Evolutionary conservation across 1,139 yeast genomes (phyloP), one percentile per base, ranked within the genome.

Genomic region (Suhomyces panamericanus): DNA sequence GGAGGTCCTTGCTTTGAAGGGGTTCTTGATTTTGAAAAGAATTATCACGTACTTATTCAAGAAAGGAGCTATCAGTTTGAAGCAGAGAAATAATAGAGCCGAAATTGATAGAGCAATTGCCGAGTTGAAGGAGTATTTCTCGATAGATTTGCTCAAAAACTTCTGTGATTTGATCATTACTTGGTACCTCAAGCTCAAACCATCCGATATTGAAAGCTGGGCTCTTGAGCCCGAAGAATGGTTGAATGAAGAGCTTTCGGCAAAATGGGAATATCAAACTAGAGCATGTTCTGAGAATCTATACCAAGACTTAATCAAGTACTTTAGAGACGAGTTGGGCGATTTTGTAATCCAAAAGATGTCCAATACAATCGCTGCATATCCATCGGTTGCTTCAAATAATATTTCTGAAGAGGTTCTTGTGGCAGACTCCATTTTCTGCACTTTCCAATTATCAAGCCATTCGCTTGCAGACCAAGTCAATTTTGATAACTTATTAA

Each of bases 251-350:
- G 96, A 90, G 54, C 69, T 84, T 46, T 78, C 85, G 35, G 73
- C 82, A 7, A 83, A 87, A 55, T 89, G 89, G 82, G 97, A 91
- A 58, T 89, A 73, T 58, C 93, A 88, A 58, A 75, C 90, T 6
- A 74, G 96, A 43, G 91, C 95, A 2, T 88, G 96, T 63, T 90
- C 96, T 0, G 96, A 90, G 54, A 82, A 84, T 55, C 82, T 89
- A 53, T 91, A 83, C 58, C 88, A 84, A 50, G 95, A 87, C 57
- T 65, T 93, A 48, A 77, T 88, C 35, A 73, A 76, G 37, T 76
- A 77, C 49, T 88, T 86, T 63, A 83, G 83, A 42, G 80, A 77
- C 14, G 64, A 75, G n/a, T 70, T 86, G 30, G 77, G 82, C 0
- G 83, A 79, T 2, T 82, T 80, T 51, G 72, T 91, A 5, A 64